Conservation (phyloP, 2,329 filamentous ascomycete genomes). For the Verticillium nonalfalfae region DNA sequence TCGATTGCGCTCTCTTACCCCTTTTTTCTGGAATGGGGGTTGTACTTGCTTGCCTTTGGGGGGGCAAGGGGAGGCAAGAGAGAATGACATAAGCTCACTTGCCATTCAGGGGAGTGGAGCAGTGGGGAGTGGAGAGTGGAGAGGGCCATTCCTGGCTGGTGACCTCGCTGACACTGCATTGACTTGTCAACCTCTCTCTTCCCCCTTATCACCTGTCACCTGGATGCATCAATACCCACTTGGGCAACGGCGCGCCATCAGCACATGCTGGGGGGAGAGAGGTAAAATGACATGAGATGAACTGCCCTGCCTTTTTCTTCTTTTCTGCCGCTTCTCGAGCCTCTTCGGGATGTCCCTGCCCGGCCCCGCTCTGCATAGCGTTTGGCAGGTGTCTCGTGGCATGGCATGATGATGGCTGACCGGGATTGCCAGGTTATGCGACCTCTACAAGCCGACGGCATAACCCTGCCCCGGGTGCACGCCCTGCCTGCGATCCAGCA, state of each 20-base stretch:
- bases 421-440: not conserved
- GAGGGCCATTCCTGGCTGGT: not conserved
- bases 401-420: not conserved
- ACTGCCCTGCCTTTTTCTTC: not conserved
- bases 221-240: not conserved
- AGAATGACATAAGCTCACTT: not conserved
- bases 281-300: not conserved
- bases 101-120: not conserved
- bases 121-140: too few relatives aligned
- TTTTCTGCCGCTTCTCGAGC: not conserved
- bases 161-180: not conserved
- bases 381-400: not conserved
- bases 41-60: not conserved
- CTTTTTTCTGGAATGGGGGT: not conserved
- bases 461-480: not conserved
- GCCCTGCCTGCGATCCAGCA: not conserved
- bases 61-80: not conserved
- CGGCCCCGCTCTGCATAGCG: not conserved
- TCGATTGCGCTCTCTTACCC: not conserved
- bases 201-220: not conserved
- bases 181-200: not conserved
- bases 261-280: not conserved
- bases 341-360: not conserved
- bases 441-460: not conserved
- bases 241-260: not conserved